Evolutionary conservation across 192 early-diverging fungal genomes (phyloP), one percentile per base, ranked within the genome.

Genomic region (Pilaira anomala): DNA sequence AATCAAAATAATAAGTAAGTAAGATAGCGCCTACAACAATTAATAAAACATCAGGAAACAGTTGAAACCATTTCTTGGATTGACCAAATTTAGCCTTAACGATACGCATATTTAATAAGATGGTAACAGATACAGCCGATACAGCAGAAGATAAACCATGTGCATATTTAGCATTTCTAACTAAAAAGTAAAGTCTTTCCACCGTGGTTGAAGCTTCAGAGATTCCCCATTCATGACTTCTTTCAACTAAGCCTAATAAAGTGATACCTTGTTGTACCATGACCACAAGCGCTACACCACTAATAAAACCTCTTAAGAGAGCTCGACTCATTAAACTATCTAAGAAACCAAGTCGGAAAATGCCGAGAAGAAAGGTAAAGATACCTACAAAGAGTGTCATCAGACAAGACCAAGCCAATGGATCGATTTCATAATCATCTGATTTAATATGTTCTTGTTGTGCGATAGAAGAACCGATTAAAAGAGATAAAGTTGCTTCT

Each of bases 311-410:
- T 11, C 95, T 83, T 56, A 98, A 67, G 16, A 97, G 78, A 6
- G 96, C 91, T 50, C 93, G 85, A 9, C 91, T 93, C 54, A 98
- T 82, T 30, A 98, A 86, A 8, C 94, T 96, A 73, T 98, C 97
- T 45, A 98, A 68, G 71, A 98, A 98, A n/a, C 97, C 97, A 18
- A 98, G 82, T 28, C 97, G 84, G 72, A 98, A 91, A 73, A 98
- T 90, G 9, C 97, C 97, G 66, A 98, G 76, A 28, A 88, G 70
- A 72, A 94, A 93, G 2, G 95, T 95, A 60, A 97, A 91, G 7
- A 93, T 56, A 9, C 97, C 97, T 14, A 96, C 89, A 71, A 94
- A 85, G 12, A 97, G 75, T 1, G 83, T 84, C 60, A 97, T 74
- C 13, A 85, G 66, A 25, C 81, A 84, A 13, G 92, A 89, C 55